Base-by-base conservation (phyloP, 208 protist genomes). In the Crithidia sp. region DNA sequence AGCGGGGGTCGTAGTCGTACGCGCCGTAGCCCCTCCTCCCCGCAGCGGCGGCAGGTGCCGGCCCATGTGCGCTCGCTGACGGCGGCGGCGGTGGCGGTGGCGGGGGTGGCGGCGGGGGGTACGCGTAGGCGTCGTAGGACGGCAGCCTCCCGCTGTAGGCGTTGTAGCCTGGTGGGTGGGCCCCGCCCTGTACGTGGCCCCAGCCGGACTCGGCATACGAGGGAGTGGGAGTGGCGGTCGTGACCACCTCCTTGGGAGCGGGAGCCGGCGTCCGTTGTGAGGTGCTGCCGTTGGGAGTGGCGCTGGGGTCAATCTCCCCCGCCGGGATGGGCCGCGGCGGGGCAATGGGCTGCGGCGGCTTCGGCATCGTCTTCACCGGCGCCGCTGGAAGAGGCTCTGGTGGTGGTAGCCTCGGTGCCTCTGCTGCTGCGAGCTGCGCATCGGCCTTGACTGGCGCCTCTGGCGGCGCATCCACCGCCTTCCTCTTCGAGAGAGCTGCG, bases 81-180 rank as follows among this genome's bases (percentile, higher is more conserved):
- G 57, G n/a, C 36, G 62, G 47, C 16, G 49, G 19, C 5, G 62
- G 71, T 10, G 40, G 53, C 49, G 54, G 52, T 13, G 53, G 59
- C 41, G 67, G 66, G 10, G 55, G 52, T 9, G 55, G 67, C 6
- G 50, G 57, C 2, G 67, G 68, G 1, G 37, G 47, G 28, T 56
- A 50, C 2, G 71, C 16, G 37, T 69, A 64, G n/a, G 55, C 62
- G 37, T 63, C 54, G 55, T 70, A 76, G 7, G 44, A 60, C 16
- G 71, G 71, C 44, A 28, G 62, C 28, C 28, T 28, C 19, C 7
- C 17, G 3, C 44, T 12, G 17, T 69, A 55, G 28, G 2, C n/a
- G 17, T 40, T 60, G 55, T 64, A 69, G 16, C 19, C 44, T 7
- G 62, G 62, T 12, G 54, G 36, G 41, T 40, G 19, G 9, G 62